Evolutionary conservation across 345 rosid species (phyloP).

Genomic region (Zanthoxylum bungeanum): DNA sequence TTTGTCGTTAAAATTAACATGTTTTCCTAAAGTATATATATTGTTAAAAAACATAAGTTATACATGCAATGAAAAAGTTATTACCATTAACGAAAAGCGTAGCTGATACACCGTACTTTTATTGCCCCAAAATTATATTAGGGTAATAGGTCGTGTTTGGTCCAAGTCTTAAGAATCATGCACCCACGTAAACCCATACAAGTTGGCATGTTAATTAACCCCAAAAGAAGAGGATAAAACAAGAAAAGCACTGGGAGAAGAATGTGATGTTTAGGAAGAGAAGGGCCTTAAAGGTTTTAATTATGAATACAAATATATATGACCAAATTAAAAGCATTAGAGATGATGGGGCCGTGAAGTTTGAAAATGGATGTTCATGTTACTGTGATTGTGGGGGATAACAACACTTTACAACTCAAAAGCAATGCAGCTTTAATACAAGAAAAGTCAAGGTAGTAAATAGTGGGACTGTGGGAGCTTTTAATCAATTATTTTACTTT

Average conservation of each 20-base stretch:
- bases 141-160: too few species aligned
- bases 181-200: too few species aligned
- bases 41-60: too few species aligned
- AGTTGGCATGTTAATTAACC: too few species aligned
- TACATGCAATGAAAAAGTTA: too few species aligned
- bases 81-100: too few species aligned
- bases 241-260: neutral
- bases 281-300: neutral
- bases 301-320: neutral
- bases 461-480: neutral
- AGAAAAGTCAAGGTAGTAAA: conserved; percentile 9
- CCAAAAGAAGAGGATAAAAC: too few species aligned
- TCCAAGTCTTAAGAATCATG: too few species aligned
- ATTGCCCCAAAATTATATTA: too few species aligned
- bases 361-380: neutral
- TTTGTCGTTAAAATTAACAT: too few species aligned
- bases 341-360: conserved; percentile 9
- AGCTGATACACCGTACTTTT: too few species aligned
- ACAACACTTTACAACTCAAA: conserved; percentile 16
- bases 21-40: too few species aligned
- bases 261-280: neutral
- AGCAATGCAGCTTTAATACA: conserved; percentile 2
- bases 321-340: neutral
- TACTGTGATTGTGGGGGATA: conserved; percentile 11
- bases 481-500: neutral